Conservation (phyloP, 768 basidiomycete genomes). For the Chalciporus chontae region DNA sequence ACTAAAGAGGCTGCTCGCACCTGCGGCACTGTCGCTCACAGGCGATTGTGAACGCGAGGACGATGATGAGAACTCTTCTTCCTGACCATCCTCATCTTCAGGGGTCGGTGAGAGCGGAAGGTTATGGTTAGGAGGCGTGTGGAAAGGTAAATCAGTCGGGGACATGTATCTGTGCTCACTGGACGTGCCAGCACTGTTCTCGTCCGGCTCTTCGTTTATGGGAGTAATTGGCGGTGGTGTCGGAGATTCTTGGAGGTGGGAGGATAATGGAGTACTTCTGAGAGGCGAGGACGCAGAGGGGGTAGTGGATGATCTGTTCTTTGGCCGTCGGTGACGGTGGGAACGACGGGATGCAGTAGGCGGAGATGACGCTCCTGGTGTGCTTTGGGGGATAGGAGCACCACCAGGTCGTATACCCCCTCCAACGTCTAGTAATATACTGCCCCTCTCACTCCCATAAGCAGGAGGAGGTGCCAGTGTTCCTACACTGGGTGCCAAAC, state of each 20-base stretch:
- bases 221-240: conserved; percentile 72
- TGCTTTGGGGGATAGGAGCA: conserved; percentile 40
- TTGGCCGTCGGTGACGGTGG: conserved; percentile 58
- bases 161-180: conserved; percentile 51
- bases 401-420: conserved; percentile 32
- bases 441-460: conserved; percentile 95
- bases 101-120: conserved; percentile 40
- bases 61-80: conserved; percentile 26
- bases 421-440: conserved; percentile 91
- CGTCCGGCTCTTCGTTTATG: conserved; percentile 62
- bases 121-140: conserved; percentile 46
- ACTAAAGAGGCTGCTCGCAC: conserved; percentile 82
- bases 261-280: conserved; percentile 45
- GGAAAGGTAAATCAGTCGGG: conserved; percentile 62
- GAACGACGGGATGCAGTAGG: conserved; percentile 47
- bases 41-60: conserved; percentile 59
- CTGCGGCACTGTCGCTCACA: conserved; percentile 52
- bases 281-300: conserved; percentile 65
- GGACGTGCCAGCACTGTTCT: conserved; percentile 49
- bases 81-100: conserved; percentile 22
- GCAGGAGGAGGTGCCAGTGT: conserved; percentile 97
- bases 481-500: conserved; percentile 93
- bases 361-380: conserved; percentile 45
- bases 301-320: conserved; percentile 34
- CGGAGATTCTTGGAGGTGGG: conserved; percentile 45